These are phyloP conservation scores for Fusarium sp. DNA, from an alignment of 2,329 filamentous ascomycete species.

Conservation along the genomic window DNA sequence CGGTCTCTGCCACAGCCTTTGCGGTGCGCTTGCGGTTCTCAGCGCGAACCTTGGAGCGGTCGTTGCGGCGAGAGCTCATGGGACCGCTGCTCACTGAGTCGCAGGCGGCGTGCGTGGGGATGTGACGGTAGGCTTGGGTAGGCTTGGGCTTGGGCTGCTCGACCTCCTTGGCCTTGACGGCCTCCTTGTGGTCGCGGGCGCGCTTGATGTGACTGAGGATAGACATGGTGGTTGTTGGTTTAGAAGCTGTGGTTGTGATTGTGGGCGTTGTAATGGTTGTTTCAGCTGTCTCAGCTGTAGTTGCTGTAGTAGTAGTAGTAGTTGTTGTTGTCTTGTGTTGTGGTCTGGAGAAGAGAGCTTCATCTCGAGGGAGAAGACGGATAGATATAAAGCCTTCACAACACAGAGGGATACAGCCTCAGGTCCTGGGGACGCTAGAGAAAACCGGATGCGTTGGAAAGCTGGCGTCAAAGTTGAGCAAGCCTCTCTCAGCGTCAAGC, in stretches of 20 bases:
- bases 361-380: constrained; percentile 2
- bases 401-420: neutral
- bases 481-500: constrained; percentile 1
- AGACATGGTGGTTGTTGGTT: constrained; percentile 58
- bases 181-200: constrained; percentile 67
- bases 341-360: constrained; percentile 6
- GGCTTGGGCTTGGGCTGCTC: constrained; percentile 58
- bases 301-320: neutral
- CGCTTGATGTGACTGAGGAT: constrained; percentile 67
- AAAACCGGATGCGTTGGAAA: constrained; percentile 20
- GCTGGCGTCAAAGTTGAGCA: constrained; percentile 28
- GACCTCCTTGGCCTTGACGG: constrained; percentile 61
- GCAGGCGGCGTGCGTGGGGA: constrained; percentile 71
- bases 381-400: constrained; percentile 25
- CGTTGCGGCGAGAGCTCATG: constrained; percentile 61
- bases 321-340: constrained; percentile 4
- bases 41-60: constrained; percentile 62
- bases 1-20: constrained; percentile 54
- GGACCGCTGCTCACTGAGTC: constrained; percentile 69
- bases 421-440: neutral
- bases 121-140: constrained; percentile 65
- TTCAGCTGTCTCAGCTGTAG: neutral
- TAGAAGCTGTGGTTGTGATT: neutral
- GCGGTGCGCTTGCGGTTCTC: constrained; percentile 63
- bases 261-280: neutral